These are phyloP conservation scores for Tetratostichococcus sp. DNA, from an alignment of 139 green algal genomes.

Conservation along the genomic window DNA sequence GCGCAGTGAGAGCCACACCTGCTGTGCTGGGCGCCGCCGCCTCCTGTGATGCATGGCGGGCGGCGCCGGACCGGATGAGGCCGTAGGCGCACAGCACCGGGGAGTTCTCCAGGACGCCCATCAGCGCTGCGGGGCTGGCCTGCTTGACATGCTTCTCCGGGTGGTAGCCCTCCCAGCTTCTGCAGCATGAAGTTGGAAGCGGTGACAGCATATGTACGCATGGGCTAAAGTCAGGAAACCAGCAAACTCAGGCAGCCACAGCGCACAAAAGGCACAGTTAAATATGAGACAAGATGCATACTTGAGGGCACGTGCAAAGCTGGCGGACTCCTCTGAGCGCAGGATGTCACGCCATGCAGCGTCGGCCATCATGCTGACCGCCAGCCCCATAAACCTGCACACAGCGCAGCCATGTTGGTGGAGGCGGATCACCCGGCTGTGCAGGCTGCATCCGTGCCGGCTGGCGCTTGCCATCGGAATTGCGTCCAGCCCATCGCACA, in stretches of 20 bases:
- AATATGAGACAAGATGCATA: neutral
- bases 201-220: too few relatives aligned
- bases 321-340: slow-evolving; percentile 2
- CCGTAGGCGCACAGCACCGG: slow-evolving; percentile 58
- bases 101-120: slow-evolving; percentile 49
- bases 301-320: neutral
- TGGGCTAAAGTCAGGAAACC: too few relatives aligned
- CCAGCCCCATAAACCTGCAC: slow-evolving; percentile 30
- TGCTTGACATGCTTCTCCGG: neutral
- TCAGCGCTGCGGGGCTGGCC: slow-evolving; percentile 12
- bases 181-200: neutral
- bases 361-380: slow-evolving; percentile 27
- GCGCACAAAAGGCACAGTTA: too few relatives aligned
- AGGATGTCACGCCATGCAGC: slow-evolving; percentile 21
- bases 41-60: too few relatives aligned
- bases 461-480: too few relatives aligned
- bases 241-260: too few relatives aligned
- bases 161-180: neutral
- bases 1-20: too few relatives aligned
- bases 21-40: too few relatives aligned
- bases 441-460: too few relatives aligned
- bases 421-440: too few relatives aligned
- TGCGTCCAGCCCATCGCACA: too few relatives aligned
- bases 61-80: slow-evolving; percentile 13
- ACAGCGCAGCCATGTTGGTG: too few relatives aligned